Evolutionary conservation across 768 basidiomycete species (phyloP), one percentile per base, ranked within the genome.

Genomic region (Boletus pseudopeckii): DNA sequence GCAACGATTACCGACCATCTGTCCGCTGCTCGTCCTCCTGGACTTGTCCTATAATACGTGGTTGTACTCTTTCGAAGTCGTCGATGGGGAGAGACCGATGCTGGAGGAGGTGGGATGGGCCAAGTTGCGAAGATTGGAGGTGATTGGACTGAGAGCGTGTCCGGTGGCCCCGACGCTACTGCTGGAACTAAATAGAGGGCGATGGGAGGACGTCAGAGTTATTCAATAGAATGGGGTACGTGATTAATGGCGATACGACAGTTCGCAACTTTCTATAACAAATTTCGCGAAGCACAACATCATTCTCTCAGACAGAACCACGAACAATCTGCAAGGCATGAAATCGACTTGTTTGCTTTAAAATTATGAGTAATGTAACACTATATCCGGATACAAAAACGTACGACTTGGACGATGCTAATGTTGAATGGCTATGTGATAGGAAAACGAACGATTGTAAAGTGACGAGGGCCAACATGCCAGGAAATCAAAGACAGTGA

Each of bases 21-120:
- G 84, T 57, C 88, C 88, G 1, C 66, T 84, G n/a, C 70, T 90
- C 26, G 71, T 78, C 20, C 62, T 84, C 24, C 66, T 90, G 33
- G 88, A 90, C 63, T 65, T 90, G 44, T 90, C 88, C 1, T 87
- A 79, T 64, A 90, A 89, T 46, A 36, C 48, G 5, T 82, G 81
- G 80, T 60, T 81, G 24, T 32, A 36, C 18, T 32, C 22, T 4
- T 1, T 3, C n/a, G 39, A 46, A 13, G 40, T 1, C 3, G 13
- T 17, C 11, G 45, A 24, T 13, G 11, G 11, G 20, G 71, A 66
- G 8, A 56, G 67, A 26, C 63, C 72, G 43, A 69, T 71, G 11
- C 57, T 86, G 18, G 78, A 78, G 45, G 77, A 77, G 38, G 69
- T 85, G 4, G 75, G 80, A 39, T 90, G 87, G 88, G 54, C 52